Percentiles rank a stretch among this genome's conserved stretches.
Conservation (phyloP, 805 yeast genomes). For the Sporopachydermia quercuum region DNA sequence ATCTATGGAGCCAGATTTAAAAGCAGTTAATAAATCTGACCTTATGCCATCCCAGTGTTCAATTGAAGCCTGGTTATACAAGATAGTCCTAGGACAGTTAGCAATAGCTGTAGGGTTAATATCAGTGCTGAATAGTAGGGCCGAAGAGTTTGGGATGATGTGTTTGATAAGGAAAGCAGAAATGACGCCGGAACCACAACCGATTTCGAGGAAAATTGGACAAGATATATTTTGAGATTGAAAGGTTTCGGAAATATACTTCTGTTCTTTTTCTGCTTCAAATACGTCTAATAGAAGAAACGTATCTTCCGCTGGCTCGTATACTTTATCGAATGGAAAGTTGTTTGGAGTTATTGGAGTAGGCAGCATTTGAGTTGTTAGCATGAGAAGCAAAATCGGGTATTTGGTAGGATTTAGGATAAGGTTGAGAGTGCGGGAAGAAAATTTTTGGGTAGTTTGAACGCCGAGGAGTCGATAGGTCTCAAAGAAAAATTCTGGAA, state of each 20-base stretch:
- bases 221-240: slow-evolving; percentile 7
- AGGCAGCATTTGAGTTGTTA: slow-evolving; percentile 52
- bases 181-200: slow-evolving; percentile 86
- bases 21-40: slow-evolving; percentile 37
- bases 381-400: background rate
- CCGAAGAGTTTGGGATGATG: slow-evolving; percentile 30
- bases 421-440: background rate
- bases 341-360: slow-evolving; percentile 48
- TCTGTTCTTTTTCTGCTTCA: slow-evolving; percentile 34
- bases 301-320: slow-evolving; percentile 93
- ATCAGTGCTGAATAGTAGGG: slow-evolving; percentile 57
- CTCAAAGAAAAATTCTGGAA: too few relatives aligned
- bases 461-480: too few relatives aligned
- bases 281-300: slow-evolving; percentile 70
- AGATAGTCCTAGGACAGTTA: slow-evolving; percentile 12
- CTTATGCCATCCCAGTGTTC: slow-evolving; percentile 31
- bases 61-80: background rate
- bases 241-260: slow-evolving; percentile 12
- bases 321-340: slow-evolving; percentile 57
- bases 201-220: slow-evolving; percentile 68
- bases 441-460: too few relatives aligned
- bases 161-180: slow-evolving; percentile 56
- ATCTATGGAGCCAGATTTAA: slow-evolving; percentile 40
- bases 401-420: background rate
- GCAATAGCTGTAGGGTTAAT: slow-evolving; percentile 40